Evolutionary conservation across 2,329 filamentous ascomycete species (phyloP), one percentile per base, ranked within the genome.

Genomic region (Microcyclospora tardicrescens): DNA sequence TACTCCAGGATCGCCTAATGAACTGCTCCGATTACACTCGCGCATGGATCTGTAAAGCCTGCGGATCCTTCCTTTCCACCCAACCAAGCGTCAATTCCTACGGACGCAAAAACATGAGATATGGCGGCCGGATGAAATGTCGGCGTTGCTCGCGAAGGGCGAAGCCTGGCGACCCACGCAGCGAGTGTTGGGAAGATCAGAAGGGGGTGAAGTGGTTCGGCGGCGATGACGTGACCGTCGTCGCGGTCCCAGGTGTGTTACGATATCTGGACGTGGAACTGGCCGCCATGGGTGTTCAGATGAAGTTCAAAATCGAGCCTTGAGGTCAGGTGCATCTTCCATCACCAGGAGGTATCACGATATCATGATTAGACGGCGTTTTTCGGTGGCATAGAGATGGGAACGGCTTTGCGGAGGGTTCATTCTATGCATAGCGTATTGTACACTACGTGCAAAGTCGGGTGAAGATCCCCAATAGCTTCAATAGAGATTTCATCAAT

Each of bases 1-100:
- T 98, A 43, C 73, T 98, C 5, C 91, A 98, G 60, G 91, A 98
- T 61, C 81, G 91, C 42, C 70, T 98, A 43, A 79, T 98, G 69
- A 96, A 98, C 68, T 98, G 91, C 65, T 93, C 84, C 37, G 91
- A 98, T 62, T 93, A 94, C 60, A 78, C 81, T 19, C 79, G 81
- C 46, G 80, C 86, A 1, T 93, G 87, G 78, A 79, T 96, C 48
- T 98, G 91, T 62, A 80, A 84, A 40, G 68, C 67, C 28, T 98
- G 91, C 60, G 91, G 91, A 36, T 87, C 81, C 8, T 98, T 98
- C 70, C 63, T 96, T 46, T 85, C 83, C 0, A 84, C 84, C 10
- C 84, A 93, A 60, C 82, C 84, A 1, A 84, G 80, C 0, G 79
- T 86, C 16, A 58, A 52, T 40, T 61, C 62, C 36, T 65, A 61